phyloP scores from a whole-genome alignment of 768 basidiomycete genomes.

The Trametes villosa region DNA sequence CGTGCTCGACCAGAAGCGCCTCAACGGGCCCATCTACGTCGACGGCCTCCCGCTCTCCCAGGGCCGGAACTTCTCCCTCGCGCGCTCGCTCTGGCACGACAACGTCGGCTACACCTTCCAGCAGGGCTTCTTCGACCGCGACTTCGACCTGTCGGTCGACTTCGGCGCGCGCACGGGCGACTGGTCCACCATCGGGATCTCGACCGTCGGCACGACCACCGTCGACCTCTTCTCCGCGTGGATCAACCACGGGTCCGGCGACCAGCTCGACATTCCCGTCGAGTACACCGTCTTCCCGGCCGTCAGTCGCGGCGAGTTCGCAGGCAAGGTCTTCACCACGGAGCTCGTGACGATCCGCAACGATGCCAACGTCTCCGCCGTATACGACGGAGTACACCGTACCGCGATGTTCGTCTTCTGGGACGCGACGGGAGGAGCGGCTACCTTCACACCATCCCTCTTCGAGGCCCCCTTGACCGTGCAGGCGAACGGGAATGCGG shows the following conservation, averaged over 20 bases:
- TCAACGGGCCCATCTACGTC: conserved; percentile 47
- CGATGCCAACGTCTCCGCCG: conserved; percentile 52
- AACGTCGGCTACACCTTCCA: conserved; percentile 64
- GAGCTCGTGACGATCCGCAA: conserved; percentile 48
- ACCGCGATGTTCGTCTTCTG: conserved; percentile 61
- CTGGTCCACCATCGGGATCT: conserved; percentile 68
- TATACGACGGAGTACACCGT: conserved; percentile 47
- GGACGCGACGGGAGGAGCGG: conserved; percentile 49
- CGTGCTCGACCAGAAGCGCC: conserved; percentile 68
- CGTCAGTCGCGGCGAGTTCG: conserved; percentile 44
- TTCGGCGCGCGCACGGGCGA: conserved; percentile 56
- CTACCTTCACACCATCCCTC: conserved; percentile 39
- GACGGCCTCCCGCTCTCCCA: conserved; percentile 36
- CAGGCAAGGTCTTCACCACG: conserved; percentile 38
- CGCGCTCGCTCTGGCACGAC: conserved; percentile 63
- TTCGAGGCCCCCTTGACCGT: conserved; percentile 40
- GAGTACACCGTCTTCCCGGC: conserved; percentile 65
- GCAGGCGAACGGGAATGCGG: conserved; percentile 45
- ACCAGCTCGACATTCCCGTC: conserved; percentile 37
- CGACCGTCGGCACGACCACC: conserved; percentile 56
- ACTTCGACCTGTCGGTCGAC: conserved; percentile 42
- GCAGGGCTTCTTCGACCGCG: conserved; percentile 21
- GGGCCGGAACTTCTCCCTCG: conserved; percentile 32
- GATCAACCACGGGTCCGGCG: conserved; percentile 47
- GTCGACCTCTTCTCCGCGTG: conserved; percentile 70